Evolutionary conservation across 805 yeast species (phyloP).

Genomic region (Cyberlindnera samutprakarnensis): DNA sequence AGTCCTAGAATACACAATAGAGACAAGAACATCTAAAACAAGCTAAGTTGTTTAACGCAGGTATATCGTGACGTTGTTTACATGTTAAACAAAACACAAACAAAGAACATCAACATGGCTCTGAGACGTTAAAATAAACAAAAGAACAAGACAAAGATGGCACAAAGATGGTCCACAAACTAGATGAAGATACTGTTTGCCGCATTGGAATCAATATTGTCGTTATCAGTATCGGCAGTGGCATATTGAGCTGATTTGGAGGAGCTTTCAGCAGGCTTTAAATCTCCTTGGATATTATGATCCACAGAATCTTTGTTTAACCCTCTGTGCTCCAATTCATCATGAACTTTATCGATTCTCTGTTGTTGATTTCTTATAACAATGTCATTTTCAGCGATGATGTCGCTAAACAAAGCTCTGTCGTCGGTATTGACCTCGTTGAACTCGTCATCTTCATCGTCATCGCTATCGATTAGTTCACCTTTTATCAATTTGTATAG

Average conservation of each 20-base stretch:
- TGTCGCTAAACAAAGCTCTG: constrained; percentile 42
- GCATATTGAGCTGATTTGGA: too few relatives aligned
- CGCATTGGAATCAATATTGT: constrained; percentile 16
- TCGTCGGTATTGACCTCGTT: constrained; percentile 33
- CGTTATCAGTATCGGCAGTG: too few relatives aligned
- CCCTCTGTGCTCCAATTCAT: constrained; percentile 41
- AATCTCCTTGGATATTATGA: too few relatives aligned
- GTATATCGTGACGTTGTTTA: too few relatives aligned
- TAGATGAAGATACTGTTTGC: not conserved
- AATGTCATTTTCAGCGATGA: constrained; percentile 45
- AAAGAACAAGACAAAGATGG: too few relatives aligned
- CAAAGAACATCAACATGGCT: not conserved
- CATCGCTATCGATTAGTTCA: constrained; percentile 17
- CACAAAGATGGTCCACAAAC: constrained; percentile 2
- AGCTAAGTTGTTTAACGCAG: too few relatives aligned
- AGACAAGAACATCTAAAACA: too few relatives aligned
- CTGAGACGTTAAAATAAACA: not conserved
- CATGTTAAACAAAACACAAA: too few relatives aligned
- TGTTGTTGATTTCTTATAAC: constrained; percentile 46
- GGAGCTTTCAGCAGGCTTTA: too few relatives aligned
- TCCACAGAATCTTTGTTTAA: too few relatives aligned
- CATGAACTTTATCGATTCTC: constrained; percentile 36
- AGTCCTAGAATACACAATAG: too few relatives aligned
- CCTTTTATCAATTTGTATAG: constrained; percentile 36
- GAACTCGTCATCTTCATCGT: constrained; percentile 25